Percentiles rank a stretch among this genome's conserved stretches.
Conservation (phyloP, 1,284 basidiomycete species). For the Leccinum subfulvum region DNA sequence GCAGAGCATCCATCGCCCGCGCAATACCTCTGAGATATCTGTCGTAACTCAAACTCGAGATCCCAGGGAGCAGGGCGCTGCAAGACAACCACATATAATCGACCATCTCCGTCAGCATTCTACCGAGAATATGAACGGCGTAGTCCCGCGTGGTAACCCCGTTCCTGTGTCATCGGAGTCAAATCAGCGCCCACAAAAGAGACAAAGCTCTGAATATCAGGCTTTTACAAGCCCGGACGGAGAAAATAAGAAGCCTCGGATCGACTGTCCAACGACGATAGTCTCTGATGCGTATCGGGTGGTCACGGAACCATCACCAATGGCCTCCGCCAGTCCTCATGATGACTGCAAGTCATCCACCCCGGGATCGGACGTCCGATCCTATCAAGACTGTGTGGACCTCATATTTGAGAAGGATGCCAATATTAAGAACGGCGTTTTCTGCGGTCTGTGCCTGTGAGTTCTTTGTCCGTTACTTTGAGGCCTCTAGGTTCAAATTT, state of each 20-base stretch:
- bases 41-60: constrained; percentile 5
- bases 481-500: neutral
- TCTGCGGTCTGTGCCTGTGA: constrained; percentile 53
- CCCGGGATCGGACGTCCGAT: constrained; percentile 15
- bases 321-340: neutral
- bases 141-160: neutral
- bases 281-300: constrained; percentile 1
- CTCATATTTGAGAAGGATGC: constrained; percentile 45
- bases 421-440: constrained; percentile 36
- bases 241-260: constrained; percentile 24
- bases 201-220: constrained; percentile 18
- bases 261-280: neutral
- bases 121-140: constrained; percentile 3
- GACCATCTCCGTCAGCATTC: neutral
- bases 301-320: neutral
- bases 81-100: constrained; percentile 5
- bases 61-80: constrained; percentile 3
- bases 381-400: constrained; percentile 43
- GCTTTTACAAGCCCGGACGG: constrained; percentile 7
- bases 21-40: constrained; percentile 4
- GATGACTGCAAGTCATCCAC: constrained; percentile 3
- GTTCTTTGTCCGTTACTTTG: constrained; percentile 24
- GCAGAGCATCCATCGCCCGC: constrained; percentile 8
- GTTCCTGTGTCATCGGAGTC: neutral
- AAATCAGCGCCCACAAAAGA: constrained; percentile 17